Evolutionary conservation across 768 basidiomycete genomes (phyloP).

Genomic region (Suillus cothurnatus): DNA sequence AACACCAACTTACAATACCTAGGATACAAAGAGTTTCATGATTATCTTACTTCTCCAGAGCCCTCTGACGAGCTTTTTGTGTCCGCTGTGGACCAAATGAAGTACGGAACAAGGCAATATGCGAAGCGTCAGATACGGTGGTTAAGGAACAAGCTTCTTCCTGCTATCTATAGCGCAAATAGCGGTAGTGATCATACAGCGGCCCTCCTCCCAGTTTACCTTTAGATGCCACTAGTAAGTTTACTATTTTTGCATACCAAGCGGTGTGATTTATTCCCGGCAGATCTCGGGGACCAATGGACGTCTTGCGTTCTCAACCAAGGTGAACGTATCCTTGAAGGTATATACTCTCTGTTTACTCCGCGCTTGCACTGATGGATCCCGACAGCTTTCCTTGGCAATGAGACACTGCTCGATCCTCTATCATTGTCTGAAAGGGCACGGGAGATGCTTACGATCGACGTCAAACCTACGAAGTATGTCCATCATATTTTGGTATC

Average conservation of each 20-base stretch:
- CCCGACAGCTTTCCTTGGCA: slow-evolving; percentile 56
- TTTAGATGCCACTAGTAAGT: slow-evolving; percentile 71
- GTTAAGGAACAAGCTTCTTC: slow-evolving; percentile 89
- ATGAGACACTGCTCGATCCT: slow-evolving; percentile 56
- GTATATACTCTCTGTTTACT: slow-evolving; percentile 33
- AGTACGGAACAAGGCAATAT: slow-evolving; percentile 85
- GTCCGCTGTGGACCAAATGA: slow-evolving; percentile 75
- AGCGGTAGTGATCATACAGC: slow-evolving; percentile 23
- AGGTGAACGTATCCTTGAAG: slow-evolving; percentile 51
- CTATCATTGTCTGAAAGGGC: slow-evolving; percentile 56
- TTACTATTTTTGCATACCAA: background rate
- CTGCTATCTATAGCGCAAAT: slow-evolving; percentile 54
- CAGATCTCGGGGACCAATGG: slow-evolving; percentile 64
- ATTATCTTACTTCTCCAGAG: slow-evolving; percentile 54
- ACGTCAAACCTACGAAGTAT: slow-evolving; percentile 49
- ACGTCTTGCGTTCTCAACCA: slow-evolving; percentile 50
- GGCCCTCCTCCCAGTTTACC: slow-evolving; percentile 46
- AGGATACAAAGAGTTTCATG: slow-evolving; percentile 94
- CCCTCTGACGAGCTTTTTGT: slow-evolving; percentile 46
- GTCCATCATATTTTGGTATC: slow-evolving; percentile 15
- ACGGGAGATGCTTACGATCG: slow-evolving; percentile 48
- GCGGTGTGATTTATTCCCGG: slow-evolving; percentile 7
- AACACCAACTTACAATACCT: slow-evolving; percentile 12
- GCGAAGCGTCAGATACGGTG: slow-evolving; percentile 90
- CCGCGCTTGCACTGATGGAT: background rate